These are phyloP conservation scores for Glycine soja DNA, from an alignment of 306 rosid genomes.

Conservation along the genomic window DNA sequence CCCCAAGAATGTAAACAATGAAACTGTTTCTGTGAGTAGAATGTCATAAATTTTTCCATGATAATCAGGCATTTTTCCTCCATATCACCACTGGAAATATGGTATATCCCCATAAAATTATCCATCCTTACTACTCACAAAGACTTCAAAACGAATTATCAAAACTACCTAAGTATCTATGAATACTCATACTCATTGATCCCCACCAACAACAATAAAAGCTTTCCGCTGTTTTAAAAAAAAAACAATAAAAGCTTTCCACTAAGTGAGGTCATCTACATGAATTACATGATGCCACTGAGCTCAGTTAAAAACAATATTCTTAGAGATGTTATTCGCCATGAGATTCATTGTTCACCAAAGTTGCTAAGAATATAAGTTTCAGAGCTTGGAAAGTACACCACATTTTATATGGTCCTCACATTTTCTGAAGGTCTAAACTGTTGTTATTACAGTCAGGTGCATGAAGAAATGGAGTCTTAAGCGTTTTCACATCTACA, in stretches of 20 bases:
- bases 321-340: not conserved
- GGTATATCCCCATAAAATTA: not conserved
- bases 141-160: not conserved
- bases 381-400: not conserved
- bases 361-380: not conserved
- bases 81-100: not conserved
- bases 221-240: not conserved
- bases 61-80: too few species aligned
- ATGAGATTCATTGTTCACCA: conserved; percentile 1
- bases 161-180: not conserved
- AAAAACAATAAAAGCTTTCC: too few species aligned
- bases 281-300: not conserved
- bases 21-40: not conserved
- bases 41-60: too few species aligned
- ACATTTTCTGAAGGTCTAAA: not conserved
- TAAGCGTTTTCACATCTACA: not conserved
- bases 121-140: not conserved
- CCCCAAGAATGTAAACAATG: not conserved
- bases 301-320: not conserved
- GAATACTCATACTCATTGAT: not conserved
- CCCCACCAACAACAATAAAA: not conserved
- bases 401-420: not conserved
- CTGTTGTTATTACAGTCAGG: not conserved
- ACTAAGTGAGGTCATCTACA: not conserved
- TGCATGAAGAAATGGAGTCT: not conserved